Conservation (phyloP, 129 eudicot species). For the Lonicera japonica region DNA sequence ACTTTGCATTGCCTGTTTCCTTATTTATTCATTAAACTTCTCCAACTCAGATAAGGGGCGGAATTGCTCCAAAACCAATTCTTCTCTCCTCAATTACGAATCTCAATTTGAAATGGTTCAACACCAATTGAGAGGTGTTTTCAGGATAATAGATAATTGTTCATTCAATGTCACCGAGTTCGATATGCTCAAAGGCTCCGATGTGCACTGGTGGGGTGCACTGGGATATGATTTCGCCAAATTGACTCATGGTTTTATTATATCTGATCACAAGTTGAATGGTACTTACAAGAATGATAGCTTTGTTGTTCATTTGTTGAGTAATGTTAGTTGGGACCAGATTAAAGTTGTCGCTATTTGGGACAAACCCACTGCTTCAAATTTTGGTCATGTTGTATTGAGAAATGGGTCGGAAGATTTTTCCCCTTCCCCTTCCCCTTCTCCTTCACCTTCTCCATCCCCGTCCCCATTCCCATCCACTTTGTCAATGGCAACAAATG, state of each 20-base stretch:
- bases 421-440: constrained; percentile 16
- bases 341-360: constrained; percentile 63
- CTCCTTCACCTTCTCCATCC: constrained; percentile 16
- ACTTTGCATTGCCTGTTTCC: constrained; percentile 8
- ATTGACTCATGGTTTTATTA: constrained; percentile 69
- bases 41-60: constrained; percentile 28
- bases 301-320: constrained; percentile 46
- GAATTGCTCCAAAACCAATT: constrained; percentile 40
- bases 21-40: constrained; percentile 9
- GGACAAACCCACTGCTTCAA: constrained; percentile 60
- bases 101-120: constrained; percentile 75
- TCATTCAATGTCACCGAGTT: constrained; percentile 80
- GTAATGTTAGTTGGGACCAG: constrained; percentile 75
- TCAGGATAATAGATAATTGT: constrained; percentile 63
- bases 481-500: not conserved
- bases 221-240: constrained; percentile 56
- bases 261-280: constrained; percentile 60
- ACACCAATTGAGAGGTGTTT: constrained; percentile 77
- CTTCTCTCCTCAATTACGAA: constrained; percentile 46
- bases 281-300: constrained; percentile 49
- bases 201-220: constrained; percentile 99
- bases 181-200: constrained; percentile 77
- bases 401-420: constrained; percentile 19
- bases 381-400: constrained; percentile 61
- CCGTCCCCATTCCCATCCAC: too few relatives aligned